Percentiles rank a stretch among this genome's conserved stretches.
Evolutionary conservation across 2,329 filamentous ascomycete species (phyloP).

Genomic region (Trichoderma koningii): DNA sequence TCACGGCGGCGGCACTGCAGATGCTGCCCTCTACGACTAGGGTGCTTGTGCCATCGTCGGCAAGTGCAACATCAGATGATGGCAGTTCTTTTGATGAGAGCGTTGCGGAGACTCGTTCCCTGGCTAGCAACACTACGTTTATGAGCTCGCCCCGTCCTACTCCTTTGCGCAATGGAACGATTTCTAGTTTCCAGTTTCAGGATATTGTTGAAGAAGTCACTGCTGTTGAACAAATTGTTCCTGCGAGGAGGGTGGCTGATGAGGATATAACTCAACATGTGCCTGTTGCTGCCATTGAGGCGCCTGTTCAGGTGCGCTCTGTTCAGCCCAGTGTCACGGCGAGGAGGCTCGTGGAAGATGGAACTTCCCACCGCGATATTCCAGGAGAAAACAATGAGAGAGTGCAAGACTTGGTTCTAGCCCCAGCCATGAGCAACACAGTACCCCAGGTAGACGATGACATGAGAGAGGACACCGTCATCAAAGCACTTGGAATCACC

Average conservation of each 20-base stretch:
- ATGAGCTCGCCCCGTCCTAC: neutral
- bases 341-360: neutral
- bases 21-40: neutral
- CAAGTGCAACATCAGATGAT: conserved; percentile 10
- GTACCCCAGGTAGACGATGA: neutral
- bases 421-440: neutral
- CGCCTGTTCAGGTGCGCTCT: neutral
- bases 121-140: conserved; percentile 6
- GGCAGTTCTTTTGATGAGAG: conserved; percentile 6
- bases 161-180: neutral
- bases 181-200: neutral
- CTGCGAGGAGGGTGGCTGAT: neutral
- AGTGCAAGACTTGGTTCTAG: neutral
- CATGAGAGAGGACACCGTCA: neutral
- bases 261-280: neutral
- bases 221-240: neutral
- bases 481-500: neutral
- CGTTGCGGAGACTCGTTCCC: neutral
- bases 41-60: neutral
- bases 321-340: neutral
- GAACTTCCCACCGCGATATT: neutral
- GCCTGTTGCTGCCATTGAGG: neutral
- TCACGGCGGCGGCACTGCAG: conserved; percentile 8
- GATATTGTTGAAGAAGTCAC: neutral
- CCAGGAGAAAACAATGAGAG: neutral